A percentile compares a stretch with the other conserved stretches of the same genome.
Conservation (phyloP, 1,139 yeast genomes). For the Pichia sp. region DNA sequence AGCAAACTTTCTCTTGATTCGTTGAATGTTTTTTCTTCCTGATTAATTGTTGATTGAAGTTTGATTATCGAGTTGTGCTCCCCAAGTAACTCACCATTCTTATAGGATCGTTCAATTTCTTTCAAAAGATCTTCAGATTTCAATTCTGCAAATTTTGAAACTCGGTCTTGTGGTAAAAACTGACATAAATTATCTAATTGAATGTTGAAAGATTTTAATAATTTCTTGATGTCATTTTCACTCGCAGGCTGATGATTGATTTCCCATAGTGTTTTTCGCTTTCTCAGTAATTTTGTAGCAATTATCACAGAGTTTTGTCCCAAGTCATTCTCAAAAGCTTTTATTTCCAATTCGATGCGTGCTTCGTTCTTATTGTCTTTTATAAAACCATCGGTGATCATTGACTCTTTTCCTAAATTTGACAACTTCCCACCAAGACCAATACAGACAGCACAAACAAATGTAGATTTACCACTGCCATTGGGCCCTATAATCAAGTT, state of each 20-base stretch:
- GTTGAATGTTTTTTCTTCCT: constrained; percentile 31
- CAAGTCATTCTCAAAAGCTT: constrained; percentile 36
- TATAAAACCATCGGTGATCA: constrained; percentile 63
- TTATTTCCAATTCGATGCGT: constrained; percentile 61
- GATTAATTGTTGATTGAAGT: constrained; percentile 42
- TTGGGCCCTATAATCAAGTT: constrained; percentile 97
- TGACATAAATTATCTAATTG: constrained; percentile 92
- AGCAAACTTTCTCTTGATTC: constrained; percentile 34
- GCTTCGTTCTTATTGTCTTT: constrained; percentile 63
- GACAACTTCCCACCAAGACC: constrained; percentile 84
- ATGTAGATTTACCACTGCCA: constrained; percentile 93
- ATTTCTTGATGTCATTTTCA: constrained; percentile 44
- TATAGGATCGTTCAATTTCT: constrained; percentile 82
- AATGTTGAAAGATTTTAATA: constrained; percentile 55
- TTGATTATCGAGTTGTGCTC: constrained; percentile 56
- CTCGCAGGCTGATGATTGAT: constrained; percentile 45
- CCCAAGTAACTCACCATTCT: constrained; percentile 51
- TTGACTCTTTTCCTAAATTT: constrained; percentile 71
- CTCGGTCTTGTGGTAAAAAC: constrained; percentile 92
- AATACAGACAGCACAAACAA: constrained; percentile 89
- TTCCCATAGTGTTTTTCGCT: constrained; percentile 52
- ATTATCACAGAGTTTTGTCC: constrained; percentile 38
- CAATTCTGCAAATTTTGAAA: constrained; percentile 84
- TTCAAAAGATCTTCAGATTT: constrained; percentile 68
- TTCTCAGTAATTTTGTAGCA: constrained; percentile 39